Evolutionary conservation across 140 eudicot genomes (phyloP).

Genomic region (Senecio squalidus): DNA sequence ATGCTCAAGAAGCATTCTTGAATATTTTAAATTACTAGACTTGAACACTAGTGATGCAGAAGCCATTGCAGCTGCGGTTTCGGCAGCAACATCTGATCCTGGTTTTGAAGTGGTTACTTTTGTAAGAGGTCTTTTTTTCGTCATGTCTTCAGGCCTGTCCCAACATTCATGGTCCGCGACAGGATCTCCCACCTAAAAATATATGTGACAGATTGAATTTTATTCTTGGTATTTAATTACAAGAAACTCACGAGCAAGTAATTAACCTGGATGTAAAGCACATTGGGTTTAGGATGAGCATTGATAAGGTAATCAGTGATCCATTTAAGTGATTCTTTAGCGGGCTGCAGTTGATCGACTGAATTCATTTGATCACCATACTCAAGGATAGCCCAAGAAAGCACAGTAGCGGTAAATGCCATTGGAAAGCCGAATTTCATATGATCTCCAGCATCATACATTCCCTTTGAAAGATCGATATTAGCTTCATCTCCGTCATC

Average conservation of each 20-base stretch:
- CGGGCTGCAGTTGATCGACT: constrained; percentile 61
- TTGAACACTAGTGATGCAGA: constrained; percentile 72
- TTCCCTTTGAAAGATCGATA: constrained; percentile 84
- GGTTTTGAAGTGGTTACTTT: constrained; percentile 55
- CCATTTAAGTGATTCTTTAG: constrained; percentile 79
- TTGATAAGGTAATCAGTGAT: constrained; percentile 80
- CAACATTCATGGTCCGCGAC: constrained; percentile 65
- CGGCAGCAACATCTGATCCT: constrained; percentile 79
- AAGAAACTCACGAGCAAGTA: no score
- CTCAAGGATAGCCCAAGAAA: constrained; percentile 94
- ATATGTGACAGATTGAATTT: no score
- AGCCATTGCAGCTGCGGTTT: constrained; percentile 87
- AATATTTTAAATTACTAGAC: constrained; percentile 41
- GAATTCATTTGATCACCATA: constrained; percentile 92
- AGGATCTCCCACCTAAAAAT: constrained; percentile 79
- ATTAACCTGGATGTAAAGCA: constrained; percentile 85
- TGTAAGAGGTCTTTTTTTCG: constrained; percentile 46
- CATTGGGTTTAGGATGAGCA: constrained; percentile 77
- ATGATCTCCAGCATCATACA: constrained; percentile 98
- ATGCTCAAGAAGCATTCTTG: constrained; percentile 49
- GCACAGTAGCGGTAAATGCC: constrained; percentile 92
- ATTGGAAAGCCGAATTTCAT: constrained; percentile 92
- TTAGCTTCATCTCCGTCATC: constrained; percentile 58
- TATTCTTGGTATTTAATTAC: no score
- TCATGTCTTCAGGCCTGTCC: constrained; percentile 84